These are phyloP conservation scores for Polytrichum formosum DNA, from an alignment of 225 moss, liverwort and hornwort species.

Conservation along the genomic window DNA sequence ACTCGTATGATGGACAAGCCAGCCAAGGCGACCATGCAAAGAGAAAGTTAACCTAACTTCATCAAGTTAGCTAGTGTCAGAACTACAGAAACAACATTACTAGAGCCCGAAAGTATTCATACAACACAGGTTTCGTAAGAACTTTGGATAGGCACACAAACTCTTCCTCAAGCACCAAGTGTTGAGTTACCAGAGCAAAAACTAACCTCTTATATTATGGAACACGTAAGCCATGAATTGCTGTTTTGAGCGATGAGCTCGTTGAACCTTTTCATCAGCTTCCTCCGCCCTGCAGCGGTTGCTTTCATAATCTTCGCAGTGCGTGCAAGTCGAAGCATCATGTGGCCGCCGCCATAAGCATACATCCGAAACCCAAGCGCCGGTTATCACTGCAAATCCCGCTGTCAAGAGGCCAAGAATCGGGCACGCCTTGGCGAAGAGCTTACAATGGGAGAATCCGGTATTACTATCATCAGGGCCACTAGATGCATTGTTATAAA, in stretches of 20 bases:
- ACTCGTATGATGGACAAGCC: neutral
- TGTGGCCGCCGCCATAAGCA: conserved; percentile 23
- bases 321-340: conserved; percentile 15
- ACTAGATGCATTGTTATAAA: neutral
- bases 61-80: no score
- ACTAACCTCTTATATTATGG: conserved; percentile 70
- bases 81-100: no score
- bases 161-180: no score
- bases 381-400: conserved; percentile 26
- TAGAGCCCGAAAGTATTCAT: no score
- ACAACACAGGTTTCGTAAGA: no score
- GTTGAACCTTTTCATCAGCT: conserved; percentile 63
- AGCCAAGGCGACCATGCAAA: neutral
- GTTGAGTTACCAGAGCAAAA: no score
- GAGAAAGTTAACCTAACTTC: no score
- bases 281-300: conserved; percentile 33
- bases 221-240: conserved; percentile 88
- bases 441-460: conserved; percentile 6
- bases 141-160: no score
- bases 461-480: neutral
- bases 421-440: conserved; percentile 22
- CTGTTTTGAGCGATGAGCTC: conserved; percentile 67
- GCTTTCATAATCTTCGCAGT: conserved; percentile 28
- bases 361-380: conserved; percentile 39
- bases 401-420: conserved; percentile 36